Evolutionary conservation across 192 early-diverging fungal genomes (phyloP), one percentile per base, ranked within the genome.

Genomic region (Lobosporangium transversale): DNA sequence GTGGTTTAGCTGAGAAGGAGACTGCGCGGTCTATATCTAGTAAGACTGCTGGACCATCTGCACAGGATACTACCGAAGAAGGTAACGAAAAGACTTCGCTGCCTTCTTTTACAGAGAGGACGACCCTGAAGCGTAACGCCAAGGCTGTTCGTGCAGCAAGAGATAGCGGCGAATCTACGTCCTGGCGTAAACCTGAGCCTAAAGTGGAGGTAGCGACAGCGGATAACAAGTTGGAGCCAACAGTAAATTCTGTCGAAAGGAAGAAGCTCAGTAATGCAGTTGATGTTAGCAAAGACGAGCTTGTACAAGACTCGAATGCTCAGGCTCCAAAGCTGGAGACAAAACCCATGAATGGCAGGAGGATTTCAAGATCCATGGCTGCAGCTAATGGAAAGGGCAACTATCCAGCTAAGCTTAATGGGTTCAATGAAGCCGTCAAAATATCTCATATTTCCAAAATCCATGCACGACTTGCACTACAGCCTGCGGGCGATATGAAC

Each of bases 371-470:
- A 31, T 29, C 47, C 15, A 49, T 37, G 5, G 42, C 54, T 1
- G 40, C 43, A 15, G 29, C 54, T 1, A 52, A 32, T 31, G 43
- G 62, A 40, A 63, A 60, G 50, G 71, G 54, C 35, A 75, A 60
- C 14, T 75, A 75, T n/a, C 71, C 71, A 7, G 71, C 71, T 4
- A 75, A 66, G 18, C 30, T 49, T 30, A 50, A 40, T 21, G 57
- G 57, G 3, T n/a, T 53, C n/a, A 59, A 29, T 20, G 63, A 44
- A 0, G 5, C 37, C 24, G 59, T 30, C 31, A 66, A 65, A 52
- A 43, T 75, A 32, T 47, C 62, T 3, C 62, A 75, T 15, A 60
- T 75, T 32, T 50, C 58, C 40, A 66, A 32, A 18, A 75, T 75
- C 42, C 63, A 75, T 42, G 57, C 56, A 17, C 50, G 71, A 21